Evolutionary conservation across 2,329 filamentous ascomycete genomes (phyloP), one percentile per base, ranked within the genome.

Genomic region (Neofusicoccum kwambonambiense): DNA sequence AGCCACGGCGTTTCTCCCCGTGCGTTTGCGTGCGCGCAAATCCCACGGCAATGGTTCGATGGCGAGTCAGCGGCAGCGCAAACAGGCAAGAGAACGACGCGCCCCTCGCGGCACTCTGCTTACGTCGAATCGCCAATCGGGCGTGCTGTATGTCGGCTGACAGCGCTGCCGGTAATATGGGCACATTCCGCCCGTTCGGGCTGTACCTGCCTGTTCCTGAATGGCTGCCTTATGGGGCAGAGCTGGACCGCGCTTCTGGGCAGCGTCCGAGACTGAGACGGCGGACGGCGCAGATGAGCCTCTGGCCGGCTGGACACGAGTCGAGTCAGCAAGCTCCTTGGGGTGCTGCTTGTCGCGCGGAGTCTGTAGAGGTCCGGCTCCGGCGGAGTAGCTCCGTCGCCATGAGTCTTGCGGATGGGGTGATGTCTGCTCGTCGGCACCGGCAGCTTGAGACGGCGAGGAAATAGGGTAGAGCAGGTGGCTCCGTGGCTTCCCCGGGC

Each of bases 181-280:
- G 39, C 39, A 15, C 11, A 41, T 9, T 56, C 19, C 27, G 27
- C 11, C 22, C 4, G 47, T 31, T 31, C 47, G 22, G 51, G 17
- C 11, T 13, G 37, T 47, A 60, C 56, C 42, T 60, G 42, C 56
- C 56, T 60, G 56, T 60, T 60, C 56, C 56, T 60, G 56, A 47
- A 27, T 15, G 27, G 17, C 13, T 12, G 52, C 22, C 35, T 19
- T 42, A 56, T 42, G 35, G 52, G 52, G 27, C 42, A 39, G 37
- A 13, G 42, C 27, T 37, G 56, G 6, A 47, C 56, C 56, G 17
- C 19, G n/a, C n/a, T 35, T n/a, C 56, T 45, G 41, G 56, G 56
- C 56, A 8, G n/a, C 56, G 42, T 15, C 37, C 56, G 42, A 35
- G 56, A 13, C 56, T 47, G 56, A 47, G 42, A 34, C 39, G 11